Base-by-base conservation (phyloP, 148 eudicot species). In the Rheum nobile region DNA sequence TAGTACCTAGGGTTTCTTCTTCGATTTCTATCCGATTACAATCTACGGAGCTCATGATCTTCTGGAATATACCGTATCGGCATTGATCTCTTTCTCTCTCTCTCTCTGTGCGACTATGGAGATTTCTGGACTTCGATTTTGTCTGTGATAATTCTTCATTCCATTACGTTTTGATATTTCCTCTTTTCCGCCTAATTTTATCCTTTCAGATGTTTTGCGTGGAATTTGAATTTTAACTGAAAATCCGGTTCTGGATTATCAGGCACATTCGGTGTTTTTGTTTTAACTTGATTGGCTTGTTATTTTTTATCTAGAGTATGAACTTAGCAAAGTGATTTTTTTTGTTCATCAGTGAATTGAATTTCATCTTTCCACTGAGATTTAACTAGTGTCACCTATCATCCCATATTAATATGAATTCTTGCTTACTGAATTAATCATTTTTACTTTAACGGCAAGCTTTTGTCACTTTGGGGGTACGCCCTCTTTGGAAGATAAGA, bases 371-470 rank as follows among this genome's bases (percentile, higher is more conserved):
- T 22, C 22, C 10, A 54, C 29, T 21, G 2, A 54, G 29, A 8
- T 28, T 26, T 6, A 57, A 57, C 34, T 24, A 5, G 31, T 28
- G 16, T 26, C 16, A 59, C 26, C 35, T 13, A 28, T 26, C 17
- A 26, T 4, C 34, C 67, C 67, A 26, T 59, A 59, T 59, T 59
- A 59, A 28, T 28, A 59, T 59, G 6, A 26, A 24, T 65, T 41
- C n/a, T 65, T 65, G 70, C 67, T 29, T 61, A 65, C 19, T 65
- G 70, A 65, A 0, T 65, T 65, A 59, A 59, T 65, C 70, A 32
- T 65, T 65, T n/a, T 65, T 7, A 34, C 70, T 65, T 65, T 19
- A 65, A 65, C 70, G 38, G 39, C 70, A 65, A 65, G 70, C 70
- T 32, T 65, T 65, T 32, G 70, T 31, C 69, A 65, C 69, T 65